Evolutionary conservation across 2,329 filamentous ascomycete genomes (phyloP).

Genomic region (Fusarium sp.): DNA sequence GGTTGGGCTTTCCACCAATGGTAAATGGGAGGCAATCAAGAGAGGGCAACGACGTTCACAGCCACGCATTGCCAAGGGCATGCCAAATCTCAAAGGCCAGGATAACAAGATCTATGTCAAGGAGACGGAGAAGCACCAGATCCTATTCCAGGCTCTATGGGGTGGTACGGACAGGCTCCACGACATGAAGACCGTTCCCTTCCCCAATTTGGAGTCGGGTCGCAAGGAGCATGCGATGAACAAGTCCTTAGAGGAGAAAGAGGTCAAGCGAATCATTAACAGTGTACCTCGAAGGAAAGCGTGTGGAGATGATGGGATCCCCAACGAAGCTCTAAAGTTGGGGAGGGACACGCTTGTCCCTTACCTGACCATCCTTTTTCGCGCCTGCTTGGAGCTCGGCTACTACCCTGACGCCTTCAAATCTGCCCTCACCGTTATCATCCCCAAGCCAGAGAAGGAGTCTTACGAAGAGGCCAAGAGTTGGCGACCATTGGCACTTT

Average conservation of each 20-base stretch:
- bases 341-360: too few species aligned
- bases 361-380: slow-evolving; percentile 9
- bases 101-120: too few species aligned
- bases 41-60: too few species aligned
- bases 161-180: background rate
- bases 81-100: background rate
- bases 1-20: background rate
- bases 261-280: too few species aligned
- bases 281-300: too few species aligned
- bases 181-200: background rate
- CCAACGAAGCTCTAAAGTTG: too few species aligned
- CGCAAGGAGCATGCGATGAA: too few species aligned
- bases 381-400: slow-evolving; percentile 4
- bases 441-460: slow-evolving; percentile 17
- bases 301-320: too few species aligned
- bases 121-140: background rate
- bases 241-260: too few species aligned
- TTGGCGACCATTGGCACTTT: slow-evolving; percentile 20
- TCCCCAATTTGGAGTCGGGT: background rate
- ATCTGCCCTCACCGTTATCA: slow-evolving; percentile 1
- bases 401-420: slow-evolving; percentile 25
- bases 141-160: background rate
- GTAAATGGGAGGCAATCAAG: background rate
- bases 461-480: slow-evolving; percentile 17
- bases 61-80: background rate